Conservation (phyloP, 441 rosid genomes). For the Kokia cookei region DNA sequence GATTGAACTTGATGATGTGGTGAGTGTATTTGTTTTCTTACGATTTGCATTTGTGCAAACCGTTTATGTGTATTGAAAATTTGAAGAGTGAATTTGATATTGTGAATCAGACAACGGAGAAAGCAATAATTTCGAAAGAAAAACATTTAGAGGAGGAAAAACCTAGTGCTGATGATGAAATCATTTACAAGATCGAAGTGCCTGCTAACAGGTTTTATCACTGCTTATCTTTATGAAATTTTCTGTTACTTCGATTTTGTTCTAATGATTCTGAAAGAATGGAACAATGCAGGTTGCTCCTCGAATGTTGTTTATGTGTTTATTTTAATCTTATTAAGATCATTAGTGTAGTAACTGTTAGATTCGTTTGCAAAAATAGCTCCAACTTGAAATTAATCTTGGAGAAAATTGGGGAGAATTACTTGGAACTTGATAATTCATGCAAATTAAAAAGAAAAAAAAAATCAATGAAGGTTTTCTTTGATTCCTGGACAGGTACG, state of each 20-base stretch:
- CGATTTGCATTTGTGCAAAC: background rate
- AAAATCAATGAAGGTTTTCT: background rate
- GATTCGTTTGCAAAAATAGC: background rate
- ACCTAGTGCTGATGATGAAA: conserved; percentile 11
- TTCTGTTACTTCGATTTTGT: background rate
- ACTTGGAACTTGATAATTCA: background rate
- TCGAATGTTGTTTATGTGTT: background rate
- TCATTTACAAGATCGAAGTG: conserved; percentile 1
- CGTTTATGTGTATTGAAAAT: background rate
- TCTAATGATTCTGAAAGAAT: background rate
- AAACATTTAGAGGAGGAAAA: conserved; percentile 62
- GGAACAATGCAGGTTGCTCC: background rate
- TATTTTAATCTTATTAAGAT: background rate
- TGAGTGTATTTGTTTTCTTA: conserved; percentile 22
- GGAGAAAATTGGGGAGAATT: background rate
- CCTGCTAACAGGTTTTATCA: conserved; percentile 9
- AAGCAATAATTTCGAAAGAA: conserved; percentile 80
- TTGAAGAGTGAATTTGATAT: background rate
- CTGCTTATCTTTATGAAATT: background rate
- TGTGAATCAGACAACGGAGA: conserved; percentile 70
- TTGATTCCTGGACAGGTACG: conserved; percentile 47
- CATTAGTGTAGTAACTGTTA: background rate
- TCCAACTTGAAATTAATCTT: background rate
- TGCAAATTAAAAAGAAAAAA: background rate
- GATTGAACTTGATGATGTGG: conserved; percentile 95